Conservation (phyloP, 2,329 filamentous ascomycete species). For the Aspergillus fijiensis region DNA sequence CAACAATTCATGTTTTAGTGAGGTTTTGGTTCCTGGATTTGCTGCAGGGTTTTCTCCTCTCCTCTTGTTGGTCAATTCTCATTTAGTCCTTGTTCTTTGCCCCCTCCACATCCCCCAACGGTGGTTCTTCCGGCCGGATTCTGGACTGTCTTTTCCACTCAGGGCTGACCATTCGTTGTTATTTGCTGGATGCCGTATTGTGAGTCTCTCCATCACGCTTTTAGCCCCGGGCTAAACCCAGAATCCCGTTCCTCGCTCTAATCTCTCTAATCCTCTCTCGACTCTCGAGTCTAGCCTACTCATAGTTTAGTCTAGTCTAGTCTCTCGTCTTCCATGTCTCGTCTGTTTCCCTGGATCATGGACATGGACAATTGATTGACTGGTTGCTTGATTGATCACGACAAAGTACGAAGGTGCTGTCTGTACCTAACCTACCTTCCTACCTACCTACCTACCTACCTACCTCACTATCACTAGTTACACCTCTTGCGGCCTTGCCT, state of each 20-base stretch:
- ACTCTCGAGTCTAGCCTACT: no score
- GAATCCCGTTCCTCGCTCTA: neutral
- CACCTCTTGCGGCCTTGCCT: neutral
- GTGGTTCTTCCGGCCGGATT: neutral
- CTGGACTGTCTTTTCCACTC: neutral
- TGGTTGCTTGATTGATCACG: neutral
- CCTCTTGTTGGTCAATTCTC: neutral
- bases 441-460: no score
- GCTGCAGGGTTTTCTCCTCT: conserved; percentile 2
- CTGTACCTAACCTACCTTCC: no score
- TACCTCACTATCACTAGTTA: neutral
- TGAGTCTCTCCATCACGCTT: neutral
- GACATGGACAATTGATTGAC: neutral
- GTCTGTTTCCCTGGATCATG: neutral
- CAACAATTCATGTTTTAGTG: neutral
- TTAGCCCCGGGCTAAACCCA: neutral
- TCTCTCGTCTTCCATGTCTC: neutral
- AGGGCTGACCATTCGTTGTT: neutral
- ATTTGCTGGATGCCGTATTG: no score
- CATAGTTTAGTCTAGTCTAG: neutral
- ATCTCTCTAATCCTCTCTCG: no score
- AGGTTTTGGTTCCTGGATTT: conserved; percentile 4
- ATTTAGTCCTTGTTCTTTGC: neutral
- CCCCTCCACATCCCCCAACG: neutral
- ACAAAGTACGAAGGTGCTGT: no score